These are phyloP conservation scores for Cetradonia linearis DNA, from an alignment of 495 filamentous ascomycete species.

Conservation along the genomic window DNA sequence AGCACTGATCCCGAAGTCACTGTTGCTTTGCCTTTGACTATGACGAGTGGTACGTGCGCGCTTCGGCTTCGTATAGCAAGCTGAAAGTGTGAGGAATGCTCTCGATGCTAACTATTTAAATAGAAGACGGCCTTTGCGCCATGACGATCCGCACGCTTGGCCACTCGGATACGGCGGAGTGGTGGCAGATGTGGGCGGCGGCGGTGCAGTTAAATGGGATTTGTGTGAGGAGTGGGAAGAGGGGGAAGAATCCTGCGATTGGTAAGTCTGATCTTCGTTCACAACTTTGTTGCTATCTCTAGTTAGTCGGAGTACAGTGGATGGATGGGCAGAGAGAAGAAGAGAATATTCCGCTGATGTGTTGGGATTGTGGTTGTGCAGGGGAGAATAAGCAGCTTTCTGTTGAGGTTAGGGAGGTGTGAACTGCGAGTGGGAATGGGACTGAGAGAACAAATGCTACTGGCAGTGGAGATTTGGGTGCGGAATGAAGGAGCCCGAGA, in stretches of 20 bases:
- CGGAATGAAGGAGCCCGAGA: too few relatives aligned
- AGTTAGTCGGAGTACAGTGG: background rate
- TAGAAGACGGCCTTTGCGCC: background rate
- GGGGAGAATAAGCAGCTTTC: background rate
- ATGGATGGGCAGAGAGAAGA: background rate
- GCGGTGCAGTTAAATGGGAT: background rate
- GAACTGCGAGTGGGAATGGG: background rate
- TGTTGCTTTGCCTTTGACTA: background rate
- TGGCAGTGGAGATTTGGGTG: too few relatives aligned
- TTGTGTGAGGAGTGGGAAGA: background rate
- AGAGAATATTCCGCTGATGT: too few relatives aligned
- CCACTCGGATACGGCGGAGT: background rate
- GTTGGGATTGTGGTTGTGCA: background rate
- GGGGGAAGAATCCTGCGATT: background rate
- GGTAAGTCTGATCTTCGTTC: slow-evolving; percentile 3
- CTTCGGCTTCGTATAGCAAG: too few relatives aligned
- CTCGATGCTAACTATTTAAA: background rate
- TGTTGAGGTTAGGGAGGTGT: background rate
- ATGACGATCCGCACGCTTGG: slow-evolving; percentile 1
- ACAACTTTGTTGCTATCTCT: background rate
- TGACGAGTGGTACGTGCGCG: background rate
- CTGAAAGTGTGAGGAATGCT: too few relatives aligned
- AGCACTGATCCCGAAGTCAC: background rate
- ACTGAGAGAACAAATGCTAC: too few relatives aligned
- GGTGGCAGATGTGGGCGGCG: background rate